These are phyloP conservation scores for Alternaria atra DNA, from an alignment of 2,329 filamentous ascomycete species.

Conservation along the genomic window DNA sequence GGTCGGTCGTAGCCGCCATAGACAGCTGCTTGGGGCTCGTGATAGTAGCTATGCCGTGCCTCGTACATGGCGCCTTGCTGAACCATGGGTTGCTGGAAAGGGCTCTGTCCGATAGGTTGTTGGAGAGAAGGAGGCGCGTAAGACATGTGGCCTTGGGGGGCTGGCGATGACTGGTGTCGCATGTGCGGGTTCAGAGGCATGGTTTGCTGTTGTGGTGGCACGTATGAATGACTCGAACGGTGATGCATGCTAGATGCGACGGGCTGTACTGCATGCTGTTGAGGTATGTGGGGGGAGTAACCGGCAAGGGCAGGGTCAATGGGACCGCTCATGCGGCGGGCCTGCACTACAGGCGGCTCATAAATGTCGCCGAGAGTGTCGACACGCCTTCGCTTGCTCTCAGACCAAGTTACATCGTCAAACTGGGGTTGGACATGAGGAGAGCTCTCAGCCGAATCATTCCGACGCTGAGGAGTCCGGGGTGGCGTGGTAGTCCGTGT, in stretches of 20 bases:
- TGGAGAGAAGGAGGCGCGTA: slow-evolving; percentile 23
- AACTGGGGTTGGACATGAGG: slow-evolving; percentile 38
- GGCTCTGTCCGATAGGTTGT: slow-evolving; percentile 14
- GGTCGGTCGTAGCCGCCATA: slow-evolving; percentile 30
- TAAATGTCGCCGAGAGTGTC: slow-evolving; percentile 39
- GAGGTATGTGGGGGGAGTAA: slow-evolving; percentile 22
- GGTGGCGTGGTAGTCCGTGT: slow-evolving; percentile 46
- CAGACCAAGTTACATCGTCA: slow-evolving; percentile 41
- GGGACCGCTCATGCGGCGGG: slow-evolving; percentile 28
- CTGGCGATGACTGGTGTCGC: slow-evolving; percentile 42
- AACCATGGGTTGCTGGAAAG: slow-evolving; percentile 24
- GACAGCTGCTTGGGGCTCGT: slow-evolving; percentile 29
- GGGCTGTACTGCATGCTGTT: slow-evolving; percentile 13
- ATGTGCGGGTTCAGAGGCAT: slow-evolving; percentile 20
- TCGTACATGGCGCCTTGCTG: slow-evolving; percentile 27
- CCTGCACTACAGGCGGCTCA: slow-evolving; percentile 26
- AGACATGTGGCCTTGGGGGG: slow-evolving; percentile 24
- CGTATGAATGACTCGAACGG: slow-evolving; percentile 41
- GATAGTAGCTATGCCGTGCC: slow-evolving; percentile 37
- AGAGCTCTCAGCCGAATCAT: slow-evolving; percentile 40
- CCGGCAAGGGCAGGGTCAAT: slow-evolving; percentile 36
- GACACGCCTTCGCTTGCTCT: slow-evolving; percentile 39
- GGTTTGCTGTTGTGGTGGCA: slow-evolving; percentile 19
- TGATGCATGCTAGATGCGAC: slow-evolving; percentile 30
- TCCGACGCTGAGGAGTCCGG: slow-evolving; percentile 41